Percentiles rank a stretch among this genome's conserved stretches.
These are phyloP conservation scores for Apophysomyces variabilis DNA, from an alignment of 371 early-diverging fungal genomes.

Conservation along the genomic window DNA sequence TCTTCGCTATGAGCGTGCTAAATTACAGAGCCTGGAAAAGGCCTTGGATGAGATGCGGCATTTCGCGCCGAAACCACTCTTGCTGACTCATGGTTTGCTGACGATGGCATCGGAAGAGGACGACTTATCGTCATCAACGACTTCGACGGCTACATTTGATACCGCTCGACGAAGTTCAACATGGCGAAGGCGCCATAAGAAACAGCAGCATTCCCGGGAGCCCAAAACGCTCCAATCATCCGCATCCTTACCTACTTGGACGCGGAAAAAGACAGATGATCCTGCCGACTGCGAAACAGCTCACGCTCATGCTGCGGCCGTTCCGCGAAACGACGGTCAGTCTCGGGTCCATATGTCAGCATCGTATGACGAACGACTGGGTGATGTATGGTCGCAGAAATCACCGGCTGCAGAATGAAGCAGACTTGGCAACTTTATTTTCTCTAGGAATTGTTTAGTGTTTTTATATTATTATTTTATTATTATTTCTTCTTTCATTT, in stretches of 20 bases:
- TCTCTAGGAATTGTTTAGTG: neutral
- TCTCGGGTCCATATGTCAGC: conserved; percentile 32
- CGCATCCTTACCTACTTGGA: conserved; percentile 49
- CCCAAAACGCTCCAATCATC: conserved; percentile 40
- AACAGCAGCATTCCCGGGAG: conserved; percentile 26
- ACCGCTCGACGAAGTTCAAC: neutral
- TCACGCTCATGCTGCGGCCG: conserved; percentile 25
- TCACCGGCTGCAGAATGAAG: neutral
- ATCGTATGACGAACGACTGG: conserved; percentile 49
- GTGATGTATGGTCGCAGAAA: conserved; percentile 8
- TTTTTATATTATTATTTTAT: neutral
- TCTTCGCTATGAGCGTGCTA: conserved; percentile 54
- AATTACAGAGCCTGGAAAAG: conserved; percentile 53
- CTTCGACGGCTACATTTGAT: conserved; percentile 17
- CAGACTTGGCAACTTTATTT: neutral
- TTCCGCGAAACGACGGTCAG: conserved; percentile 21
- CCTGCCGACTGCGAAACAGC: conserved; percentile 20
- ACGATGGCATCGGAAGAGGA: conserved; percentile 15
- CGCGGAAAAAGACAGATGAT: conserved; percentile 20
- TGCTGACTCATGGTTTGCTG: conserved; percentile 13
- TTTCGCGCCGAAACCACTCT: conserved; percentile 21
- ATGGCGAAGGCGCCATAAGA: conserved; percentile 22
- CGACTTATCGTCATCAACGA: conserved; percentile 14
- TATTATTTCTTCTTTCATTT: too few species aligned
- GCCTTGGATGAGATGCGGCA: conserved; percentile 50